Evolutionary conservation across 805 yeast genomes (phyloP).

Genomic region (Saturnispora serradocipensis): DNA sequence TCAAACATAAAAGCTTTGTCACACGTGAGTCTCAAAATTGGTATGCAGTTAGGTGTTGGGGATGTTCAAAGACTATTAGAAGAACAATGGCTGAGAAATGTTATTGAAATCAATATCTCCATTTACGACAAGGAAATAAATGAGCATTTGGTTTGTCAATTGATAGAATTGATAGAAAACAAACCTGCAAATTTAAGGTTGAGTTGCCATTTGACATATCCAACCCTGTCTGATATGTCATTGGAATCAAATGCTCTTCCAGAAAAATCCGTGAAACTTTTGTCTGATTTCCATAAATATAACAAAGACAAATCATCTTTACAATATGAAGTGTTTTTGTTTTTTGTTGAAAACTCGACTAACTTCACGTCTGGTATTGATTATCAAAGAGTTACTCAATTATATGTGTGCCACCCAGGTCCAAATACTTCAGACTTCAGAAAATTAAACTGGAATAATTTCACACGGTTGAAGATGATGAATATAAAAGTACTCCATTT

Average conservation of each 20-base stretch:
- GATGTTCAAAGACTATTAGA: background rate
- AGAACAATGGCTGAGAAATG: background rate
- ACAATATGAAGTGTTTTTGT: conserved; percentile 5
- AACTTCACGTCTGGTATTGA: conserved; percentile 3
- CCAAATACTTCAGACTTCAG: conserved; percentile 5
- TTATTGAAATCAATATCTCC: conserved; percentile 2
- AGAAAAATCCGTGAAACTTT: background rate
- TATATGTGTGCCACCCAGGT: conserved; percentile 7
- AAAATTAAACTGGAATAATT: conserved; percentile 4
- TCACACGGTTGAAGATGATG: conserved; percentile 1
- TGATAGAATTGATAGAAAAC: background rate
- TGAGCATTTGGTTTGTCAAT: background rate
- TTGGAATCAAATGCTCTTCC: background rate
- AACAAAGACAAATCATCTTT: background rate
- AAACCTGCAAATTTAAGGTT: conserved; percentile 1
- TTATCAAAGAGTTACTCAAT: conserved; percentile 3
- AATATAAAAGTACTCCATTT: conserved; percentile 6
- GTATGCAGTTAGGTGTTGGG: background rate
- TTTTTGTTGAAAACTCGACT: conserved; percentile 4
- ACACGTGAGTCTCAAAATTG: background rate
- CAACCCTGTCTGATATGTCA: conserved; percentile 5
- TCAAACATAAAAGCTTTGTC: background rate
- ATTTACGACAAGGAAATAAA: conserved; percentile 7
- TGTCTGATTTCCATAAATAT: conserved; percentile 4
- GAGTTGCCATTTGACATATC: conserved; percentile 6